Conservation (phyloP, 768 basidiomycete genomes). For the Mycena metata region DNA sequence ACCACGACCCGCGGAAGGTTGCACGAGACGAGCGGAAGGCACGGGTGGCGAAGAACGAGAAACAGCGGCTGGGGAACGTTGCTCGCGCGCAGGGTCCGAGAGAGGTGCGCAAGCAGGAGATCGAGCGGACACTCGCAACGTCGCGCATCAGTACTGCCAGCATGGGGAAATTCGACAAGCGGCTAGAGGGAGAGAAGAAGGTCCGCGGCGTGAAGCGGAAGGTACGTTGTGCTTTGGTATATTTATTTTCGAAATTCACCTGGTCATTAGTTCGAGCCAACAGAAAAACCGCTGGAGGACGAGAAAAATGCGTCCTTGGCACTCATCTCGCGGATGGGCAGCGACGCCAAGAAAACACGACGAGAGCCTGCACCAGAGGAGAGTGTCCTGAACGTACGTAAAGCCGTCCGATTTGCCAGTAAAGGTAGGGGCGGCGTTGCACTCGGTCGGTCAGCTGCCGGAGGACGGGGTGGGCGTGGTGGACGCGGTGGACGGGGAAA, state of each 20-base stretch:
- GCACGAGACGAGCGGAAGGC: constrained; percentile 86
- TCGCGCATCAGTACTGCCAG: constrained; percentile 91
- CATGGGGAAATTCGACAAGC: constrained; percentile 94
- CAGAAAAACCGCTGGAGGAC: constrained; percentile 70
- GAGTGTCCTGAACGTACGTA: constrained; percentile 85
- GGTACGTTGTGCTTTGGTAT: constrained; percentile 58
- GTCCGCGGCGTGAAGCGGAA: constrained; percentile 91
- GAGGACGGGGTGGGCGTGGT: constrained; percentile 45
- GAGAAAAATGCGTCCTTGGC: constrained; percentile 84
- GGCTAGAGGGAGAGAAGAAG: constrained; percentile 93
- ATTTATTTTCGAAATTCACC: neutral
- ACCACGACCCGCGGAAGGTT: constrained; percentile 82
- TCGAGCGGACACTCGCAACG: constrained; percentile 82
- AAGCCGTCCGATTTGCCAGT: constrained; percentile 85
- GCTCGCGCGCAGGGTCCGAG: constrained; percentile 62
- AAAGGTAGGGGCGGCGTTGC: constrained; percentile 76
- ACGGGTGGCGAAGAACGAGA: constrained; percentile 87
- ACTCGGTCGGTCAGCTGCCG: constrained; percentile 59
- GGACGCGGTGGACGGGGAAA: constrained; percentile 47
- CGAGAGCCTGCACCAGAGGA: constrained; percentile 60
- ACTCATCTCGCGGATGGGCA: constrained; percentile 83
- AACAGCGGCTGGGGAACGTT: constrained; percentile 79
- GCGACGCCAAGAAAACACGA: constrained; percentile 75
- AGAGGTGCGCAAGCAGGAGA: constrained; percentile 71
- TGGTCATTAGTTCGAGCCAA: constrained; percentile 80